Conservation (phyloP, 2,329 filamentous ascomycete genomes). For the Pseudocercospora fijiensis region DNA sequence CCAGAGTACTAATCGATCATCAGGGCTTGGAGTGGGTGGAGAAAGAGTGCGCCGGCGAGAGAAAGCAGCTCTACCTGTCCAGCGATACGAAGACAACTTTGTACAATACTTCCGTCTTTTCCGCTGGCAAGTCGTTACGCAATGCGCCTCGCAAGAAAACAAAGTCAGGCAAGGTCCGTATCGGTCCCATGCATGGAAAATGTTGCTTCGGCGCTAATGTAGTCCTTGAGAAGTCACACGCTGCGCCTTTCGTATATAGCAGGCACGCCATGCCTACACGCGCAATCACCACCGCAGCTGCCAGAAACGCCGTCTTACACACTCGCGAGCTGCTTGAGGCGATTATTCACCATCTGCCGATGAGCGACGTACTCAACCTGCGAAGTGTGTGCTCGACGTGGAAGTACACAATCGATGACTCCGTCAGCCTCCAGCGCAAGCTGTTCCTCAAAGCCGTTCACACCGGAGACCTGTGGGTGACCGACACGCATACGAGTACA, state of each 20-base stretch:
- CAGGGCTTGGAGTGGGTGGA: not conserved
- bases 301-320: conserved; percentile 17
- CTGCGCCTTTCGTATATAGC: not conserved
- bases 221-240: not conserved
- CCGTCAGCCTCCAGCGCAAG: not conserved
- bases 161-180: not conserved
- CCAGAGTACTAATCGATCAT: not conserved
- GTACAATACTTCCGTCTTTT: not conserved
- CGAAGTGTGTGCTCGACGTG: conserved; percentile 29
- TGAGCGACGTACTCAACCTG: conserved; percentile 11
- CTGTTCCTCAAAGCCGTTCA: conserved; percentile 12
- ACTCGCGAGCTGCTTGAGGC: conserved; percentile 25
- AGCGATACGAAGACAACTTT: not conserved
- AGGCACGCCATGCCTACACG: conserved; percentile 22
- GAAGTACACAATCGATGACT: conserved; percentile 12
- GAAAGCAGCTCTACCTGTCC: not conserved
- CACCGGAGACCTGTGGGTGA: conserved; percentile 3
- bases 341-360: conserved; percentile 20
- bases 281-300: not conserved
- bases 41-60: not conserved
- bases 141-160: not conserved
- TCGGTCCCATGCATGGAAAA: not conserved
- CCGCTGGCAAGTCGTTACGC: not conserved
- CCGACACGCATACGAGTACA: not conserved
- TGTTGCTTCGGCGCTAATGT: not conserved